phyloP scores from a whole-genome alignment of 1,284 basidiomycete species.

The Abortiporus biennis region DNA sequence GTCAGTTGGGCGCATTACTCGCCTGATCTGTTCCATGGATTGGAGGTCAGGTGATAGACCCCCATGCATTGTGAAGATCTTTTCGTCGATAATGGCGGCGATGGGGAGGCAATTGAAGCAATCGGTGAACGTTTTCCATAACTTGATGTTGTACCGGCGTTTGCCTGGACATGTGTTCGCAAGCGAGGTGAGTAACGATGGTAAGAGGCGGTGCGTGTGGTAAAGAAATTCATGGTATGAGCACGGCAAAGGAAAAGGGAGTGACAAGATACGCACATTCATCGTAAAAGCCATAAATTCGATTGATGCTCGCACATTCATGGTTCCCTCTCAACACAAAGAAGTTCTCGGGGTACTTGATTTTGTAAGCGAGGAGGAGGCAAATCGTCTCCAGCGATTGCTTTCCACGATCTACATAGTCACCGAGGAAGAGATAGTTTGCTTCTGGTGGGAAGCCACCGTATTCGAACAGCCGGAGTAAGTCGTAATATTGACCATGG shows the following conservation, averaged over 20 bases:
- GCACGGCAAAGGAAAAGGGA: conserved; percentile 1
- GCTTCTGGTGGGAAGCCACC: conserved; percentile 95
- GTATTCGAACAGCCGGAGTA: conserved; percentile 90
- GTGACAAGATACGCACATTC: conserved; percentile 81
- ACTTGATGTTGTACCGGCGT: conserved; percentile 95
- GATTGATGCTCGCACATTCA: conserved; percentile 92
- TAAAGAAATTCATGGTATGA: not conserved
- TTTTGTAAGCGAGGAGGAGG: conserved; percentile 89
- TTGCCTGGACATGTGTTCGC: conserved; percentile 59
- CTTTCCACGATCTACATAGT: conserved; percentile 95
- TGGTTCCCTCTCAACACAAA: conserved; percentile 94
- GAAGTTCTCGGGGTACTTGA: conserved; percentile 98
- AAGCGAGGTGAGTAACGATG: no score
- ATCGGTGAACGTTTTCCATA: conserved; percentile 97
- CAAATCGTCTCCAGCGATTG: conserved; percentile 94
- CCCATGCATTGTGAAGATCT: conserved; percentile 95
- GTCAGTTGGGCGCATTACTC: conserved; percentile 98
- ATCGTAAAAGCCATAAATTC: conserved; percentile 96
- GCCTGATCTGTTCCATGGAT: conserved; percentile 99
- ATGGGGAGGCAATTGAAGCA: conserved; percentile 96
- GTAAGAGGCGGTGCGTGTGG: conserved; percentile 5
- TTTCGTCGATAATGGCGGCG: conserved; percentile 95
- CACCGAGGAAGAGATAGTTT: conserved; percentile 93
- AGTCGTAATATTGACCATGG: conserved; percentile 94
- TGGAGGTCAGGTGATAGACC: conserved; percentile 94